These are phyloP conservation scores for Leersia perrieri DNA, from an alignment of 176 grass and related monocot species.

Conservation along the genomic window DNA sequence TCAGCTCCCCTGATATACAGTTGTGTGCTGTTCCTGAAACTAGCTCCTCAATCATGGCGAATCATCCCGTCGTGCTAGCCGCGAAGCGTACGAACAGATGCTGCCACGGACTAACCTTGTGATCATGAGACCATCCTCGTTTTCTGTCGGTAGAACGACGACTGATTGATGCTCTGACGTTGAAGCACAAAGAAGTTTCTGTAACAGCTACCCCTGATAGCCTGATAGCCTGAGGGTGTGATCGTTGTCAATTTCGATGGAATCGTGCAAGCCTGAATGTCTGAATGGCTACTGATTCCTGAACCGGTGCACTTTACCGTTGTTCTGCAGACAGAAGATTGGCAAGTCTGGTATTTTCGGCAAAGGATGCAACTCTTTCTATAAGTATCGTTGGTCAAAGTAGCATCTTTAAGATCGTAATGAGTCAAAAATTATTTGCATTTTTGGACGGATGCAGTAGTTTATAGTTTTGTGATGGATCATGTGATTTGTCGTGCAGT, in stretches of 20 bases:
- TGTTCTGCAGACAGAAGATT: background rate
- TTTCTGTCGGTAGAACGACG: slow-evolving; percentile 16
- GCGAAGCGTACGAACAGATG: background rate
- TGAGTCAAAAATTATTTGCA: too few species aligned
- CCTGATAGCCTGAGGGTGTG: too few species aligned
- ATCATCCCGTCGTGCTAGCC: background rate
- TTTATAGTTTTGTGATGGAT: slow-evolving; percentile 13
- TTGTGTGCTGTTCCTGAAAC: background rate
- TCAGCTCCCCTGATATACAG: background rate
- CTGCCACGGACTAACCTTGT: background rate
- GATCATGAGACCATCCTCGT: background rate
- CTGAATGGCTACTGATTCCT: background rate
- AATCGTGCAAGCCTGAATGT: background rate
- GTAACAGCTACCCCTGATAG: background rate
- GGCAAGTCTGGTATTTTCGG: too few species aligned
- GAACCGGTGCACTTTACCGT: background rate
- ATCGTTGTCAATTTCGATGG: background rate
- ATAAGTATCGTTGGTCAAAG: too few species aligned
- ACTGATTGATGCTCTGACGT: background rate
- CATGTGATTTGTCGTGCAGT: background rate
- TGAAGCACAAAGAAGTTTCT: background rate
- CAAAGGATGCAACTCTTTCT: too few species aligned
- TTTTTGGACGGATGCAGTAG: too few species aligned
- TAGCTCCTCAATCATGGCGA: background rate
- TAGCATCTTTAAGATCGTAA: too few species aligned